Evolutionary conservation across 164 flowering plant species (phyloP).

Genomic region (Stephania yunnanensis): DNA sequence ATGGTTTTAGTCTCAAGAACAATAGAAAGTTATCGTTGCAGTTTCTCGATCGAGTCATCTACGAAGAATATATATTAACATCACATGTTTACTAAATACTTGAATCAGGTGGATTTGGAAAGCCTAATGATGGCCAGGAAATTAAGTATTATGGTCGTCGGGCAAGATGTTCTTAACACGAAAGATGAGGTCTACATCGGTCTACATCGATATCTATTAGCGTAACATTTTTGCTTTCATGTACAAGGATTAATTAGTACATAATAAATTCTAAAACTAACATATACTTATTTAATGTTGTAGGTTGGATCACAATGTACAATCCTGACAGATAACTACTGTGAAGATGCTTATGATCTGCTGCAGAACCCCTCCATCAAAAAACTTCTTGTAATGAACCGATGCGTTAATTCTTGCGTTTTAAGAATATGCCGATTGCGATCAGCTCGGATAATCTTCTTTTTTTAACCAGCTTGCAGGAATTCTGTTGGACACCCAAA

Average conservation of each 20-base stretch:
- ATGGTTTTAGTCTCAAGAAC: not conserved
- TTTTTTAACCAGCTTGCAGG: constrained; percentile 52
- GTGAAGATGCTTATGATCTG: constrained; percentile 75
- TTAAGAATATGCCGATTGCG: not conserved
- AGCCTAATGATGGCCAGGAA: constrained; percentile 43
- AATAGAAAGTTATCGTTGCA: not conserved
- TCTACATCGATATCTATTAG: not conserved
- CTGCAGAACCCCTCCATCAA: constrained; percentile 52
- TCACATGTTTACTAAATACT: not conserved
- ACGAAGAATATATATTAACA: no score
- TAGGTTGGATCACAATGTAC: constrained; percentile 68
- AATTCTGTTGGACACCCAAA: constrained; percentile 56
- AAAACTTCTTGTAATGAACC: constrained; percentile 46
- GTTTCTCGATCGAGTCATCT: no score
- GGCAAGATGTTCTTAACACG: constrained; percentile 55
- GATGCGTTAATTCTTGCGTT: not conserved
- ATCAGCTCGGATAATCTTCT: not conserved
- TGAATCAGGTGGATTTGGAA: constrained; percentile 61
- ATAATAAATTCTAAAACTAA: not conserved
- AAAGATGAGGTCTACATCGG: constrained; percentile 42
- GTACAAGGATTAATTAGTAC: constrained; percentile 1
- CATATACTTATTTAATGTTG: not conserved
- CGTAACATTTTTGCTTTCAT: constrained; percentile 1
- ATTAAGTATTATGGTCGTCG: constrained; percentile 48
- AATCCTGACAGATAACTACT: constrained; percentile 67